phyloP scores from a whole-genome alignment of 768 basidiomycete genomes.

The button mushroom (Agaricus bisporus) region DNA sequence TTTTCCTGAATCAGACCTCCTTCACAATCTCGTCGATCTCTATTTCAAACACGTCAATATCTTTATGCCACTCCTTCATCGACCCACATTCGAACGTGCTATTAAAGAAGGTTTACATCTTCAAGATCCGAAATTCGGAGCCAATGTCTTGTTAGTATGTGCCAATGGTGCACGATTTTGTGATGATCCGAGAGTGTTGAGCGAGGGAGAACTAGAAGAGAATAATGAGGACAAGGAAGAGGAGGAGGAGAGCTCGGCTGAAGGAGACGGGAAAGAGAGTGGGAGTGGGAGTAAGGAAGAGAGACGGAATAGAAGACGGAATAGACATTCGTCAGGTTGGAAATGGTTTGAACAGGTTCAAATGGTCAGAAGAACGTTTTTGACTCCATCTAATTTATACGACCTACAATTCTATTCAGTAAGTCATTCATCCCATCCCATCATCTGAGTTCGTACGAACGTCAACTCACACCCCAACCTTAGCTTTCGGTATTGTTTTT shows the following conservation, averaged over 20 bases:
- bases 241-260: no score
- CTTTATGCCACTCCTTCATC: conserved; percentile 67
- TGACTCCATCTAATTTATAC: conserved; percentile 59
- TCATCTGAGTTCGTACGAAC: no score
- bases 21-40: conserved; percentile 44
- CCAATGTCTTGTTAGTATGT: conserved; percentile 63
- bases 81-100: conserved; percentile 55
- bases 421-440: conserved; percentile 18
- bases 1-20: conserved; percentile 50
- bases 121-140: conserved; percentile 44
- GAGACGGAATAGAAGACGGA: conserved; percentile 27
- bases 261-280: no score
- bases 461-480: background rate
- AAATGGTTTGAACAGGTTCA: conserved; percentile 68
- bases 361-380: conserved; percentile 53
- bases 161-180: conserved; percentile 58
- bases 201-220: no score
- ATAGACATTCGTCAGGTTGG: conserved; percentile 50
- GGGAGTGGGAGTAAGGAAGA: no score
- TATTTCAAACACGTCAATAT: conserved; percentile 59
- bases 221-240: no score
- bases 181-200: conserved; percentile 49
- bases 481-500: conserved; percentile 52
- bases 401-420: conserved; percentile 69
- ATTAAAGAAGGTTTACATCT: conserved; percentile 44